Evolutionary conservation across 495 filamentous ascomycete genomes (phyloP).

Genomic region (Daldinia vernicosa): DNA sequence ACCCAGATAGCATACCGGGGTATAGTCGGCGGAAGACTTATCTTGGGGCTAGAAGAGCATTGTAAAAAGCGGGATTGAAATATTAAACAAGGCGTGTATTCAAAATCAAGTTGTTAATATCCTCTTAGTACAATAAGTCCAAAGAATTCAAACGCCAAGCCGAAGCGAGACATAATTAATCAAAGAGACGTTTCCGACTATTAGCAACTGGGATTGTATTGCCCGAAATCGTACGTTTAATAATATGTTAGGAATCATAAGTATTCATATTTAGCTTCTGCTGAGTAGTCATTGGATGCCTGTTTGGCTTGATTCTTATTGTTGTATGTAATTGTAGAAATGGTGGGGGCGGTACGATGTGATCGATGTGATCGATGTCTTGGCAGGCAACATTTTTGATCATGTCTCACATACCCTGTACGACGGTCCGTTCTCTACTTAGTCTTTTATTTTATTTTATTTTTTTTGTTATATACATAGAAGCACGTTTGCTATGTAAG

Average conservation of each 20-base stretch:
- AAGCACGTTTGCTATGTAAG: not conserved
- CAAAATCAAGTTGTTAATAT: constrained; percentile 6
- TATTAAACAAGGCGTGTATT: not conserved
- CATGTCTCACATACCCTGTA: not conserved
- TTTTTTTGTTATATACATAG: not conserved
- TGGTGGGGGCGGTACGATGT: constrained; percentile 4
- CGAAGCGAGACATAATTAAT: not conserved
- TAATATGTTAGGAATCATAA: not conserved
- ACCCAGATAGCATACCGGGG: constrained; percentile 21
- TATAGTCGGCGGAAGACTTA: constrained; percentile 31
- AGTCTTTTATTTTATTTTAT: no score
- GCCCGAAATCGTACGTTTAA: not conserved
- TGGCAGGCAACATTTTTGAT: constrained; percentile 34
- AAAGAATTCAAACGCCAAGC: constrained; percentile 25
- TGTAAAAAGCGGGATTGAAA: constrained; percentile 24
- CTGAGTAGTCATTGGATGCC: not conserved
- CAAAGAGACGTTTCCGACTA: not conserved
- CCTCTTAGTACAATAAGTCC: constrained; percentile 14
- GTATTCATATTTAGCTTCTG: not conserved
- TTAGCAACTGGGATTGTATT: not conserved
- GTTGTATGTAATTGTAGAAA: not conserved
- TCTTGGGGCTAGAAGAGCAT: constrained; percentile 18
- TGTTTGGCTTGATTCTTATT: not conserved
- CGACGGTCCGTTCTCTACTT: not conserved
- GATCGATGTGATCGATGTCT: constrained; percentile 12